These are phyloP conservation scores for Hyphodiscus hymeniophilus DNA, from an alignment of 495 filamentous ascomycete species.

Conservation along the genomic window DNA sequence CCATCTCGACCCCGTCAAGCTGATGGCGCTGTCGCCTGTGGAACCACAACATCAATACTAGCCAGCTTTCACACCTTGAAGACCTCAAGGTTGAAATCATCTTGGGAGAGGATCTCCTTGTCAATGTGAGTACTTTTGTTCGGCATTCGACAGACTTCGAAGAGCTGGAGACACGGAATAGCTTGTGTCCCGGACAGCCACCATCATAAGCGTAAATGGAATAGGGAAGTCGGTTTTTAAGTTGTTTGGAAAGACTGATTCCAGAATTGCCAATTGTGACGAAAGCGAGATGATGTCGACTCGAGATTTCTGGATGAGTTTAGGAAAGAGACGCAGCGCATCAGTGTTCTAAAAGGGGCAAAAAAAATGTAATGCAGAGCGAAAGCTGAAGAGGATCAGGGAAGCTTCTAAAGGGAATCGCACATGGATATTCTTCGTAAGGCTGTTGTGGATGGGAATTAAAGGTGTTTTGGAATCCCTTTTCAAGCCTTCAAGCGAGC, in stretches of 20 bases:
- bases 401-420: not conserved
- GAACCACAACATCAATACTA: not conserved
- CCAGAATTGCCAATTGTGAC: not conserved
- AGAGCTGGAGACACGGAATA: too few species aligned
- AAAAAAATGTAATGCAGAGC: not conserved
- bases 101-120: conserved; percentile 2
- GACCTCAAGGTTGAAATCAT: not conserved
- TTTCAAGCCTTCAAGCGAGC: too few species aligned
- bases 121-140: conserved; percentile 1
- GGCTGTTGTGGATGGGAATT: too few species aligned
- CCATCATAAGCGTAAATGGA: too few species aligned
- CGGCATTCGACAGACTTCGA: conserved; percentile 1
- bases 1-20: too few species aligned
- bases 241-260: too few species aligned
- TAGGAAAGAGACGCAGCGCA: not conserved
- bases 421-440: too few species aligned
- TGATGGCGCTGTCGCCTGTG: too few species aligned
- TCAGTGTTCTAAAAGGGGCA: not conserved
- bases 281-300: not conserved
- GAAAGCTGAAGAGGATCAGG: not conserved
- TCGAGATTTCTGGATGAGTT: not conserved
- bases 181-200: not conserved
- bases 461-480: too few species aligned
- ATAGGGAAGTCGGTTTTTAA: too few species aligned
- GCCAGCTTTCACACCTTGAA: not conserved